These are phyloP conservation scores for Polytrichum commune DNA, from an alignment of 225 moss, liverwort and hornwort species.

Conservation along the genomic window DNA sequence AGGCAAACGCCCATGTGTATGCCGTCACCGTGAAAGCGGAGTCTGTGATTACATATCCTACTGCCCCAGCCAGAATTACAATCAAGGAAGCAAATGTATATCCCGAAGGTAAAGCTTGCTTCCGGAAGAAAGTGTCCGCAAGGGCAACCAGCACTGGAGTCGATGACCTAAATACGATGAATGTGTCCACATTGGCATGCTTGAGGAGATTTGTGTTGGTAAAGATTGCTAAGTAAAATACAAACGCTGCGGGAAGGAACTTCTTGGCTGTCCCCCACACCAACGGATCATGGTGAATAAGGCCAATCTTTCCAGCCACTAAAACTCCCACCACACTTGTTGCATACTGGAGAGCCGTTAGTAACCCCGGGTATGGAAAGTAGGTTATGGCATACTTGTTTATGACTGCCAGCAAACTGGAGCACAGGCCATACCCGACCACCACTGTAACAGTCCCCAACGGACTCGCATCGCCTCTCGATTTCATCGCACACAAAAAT, in stretches of 20 bases:
- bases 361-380: conserved; percentile 57
- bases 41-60: conserved; percentile 56
- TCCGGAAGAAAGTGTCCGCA: conserved; percentile 50
- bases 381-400: conserved; percentile 72
- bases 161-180: conserved; percentile 63
- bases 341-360: conserved; percentile 55
- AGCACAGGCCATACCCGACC: conserved; percentile 51
- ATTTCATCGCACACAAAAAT: conserved; percentile 8
- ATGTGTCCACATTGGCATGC: conserved; percentile 71
- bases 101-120: conserved; percentile 46
- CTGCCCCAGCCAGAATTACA: conserved; percentile 56
- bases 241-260: conserved; percentile 56
- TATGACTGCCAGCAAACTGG: conserved; percentile 54
- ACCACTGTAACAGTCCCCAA: conserved; percentile 47
- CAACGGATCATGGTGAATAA: conserved; percentile 45
- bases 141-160: conserved; percentile 60
- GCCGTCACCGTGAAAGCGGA: conserved; percentile 52
- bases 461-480: conserved; percentile 8
- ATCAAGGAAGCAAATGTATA: conserved; percentile 42
- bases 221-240: conserved; percentile 67
- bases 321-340: conserved; percentile 56
- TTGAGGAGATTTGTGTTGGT: conserved; percentile 63
- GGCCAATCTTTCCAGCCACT: conserved; percentile 28
- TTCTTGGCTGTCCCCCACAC: conserved; percentile 40
- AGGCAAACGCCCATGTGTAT: conserved; percentile 59